Conservation (phyloP, 306 rosid species). For the Cyamopsis tetragonoloba region DNA sequence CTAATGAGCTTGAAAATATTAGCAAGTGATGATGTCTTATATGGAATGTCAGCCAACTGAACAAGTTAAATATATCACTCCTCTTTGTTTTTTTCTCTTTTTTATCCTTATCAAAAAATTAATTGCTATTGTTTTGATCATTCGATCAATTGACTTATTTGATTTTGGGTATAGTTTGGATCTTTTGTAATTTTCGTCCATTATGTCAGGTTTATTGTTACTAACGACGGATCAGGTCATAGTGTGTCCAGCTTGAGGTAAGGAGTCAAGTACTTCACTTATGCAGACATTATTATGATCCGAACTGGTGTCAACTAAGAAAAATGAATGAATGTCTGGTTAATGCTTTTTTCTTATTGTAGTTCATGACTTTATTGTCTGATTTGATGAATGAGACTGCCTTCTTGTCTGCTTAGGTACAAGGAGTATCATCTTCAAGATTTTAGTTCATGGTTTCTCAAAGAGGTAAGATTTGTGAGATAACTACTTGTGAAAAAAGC, state of each 20-base stretch:
- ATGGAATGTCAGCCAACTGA: background rate
- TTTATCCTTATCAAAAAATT: background rate
- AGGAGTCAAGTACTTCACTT: slow-evolving; percentile 19
- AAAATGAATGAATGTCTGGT: background rate
- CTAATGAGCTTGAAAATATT: background rate
- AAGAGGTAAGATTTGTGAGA: slow-evolving; percentile 49
- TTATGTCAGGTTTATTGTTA: slow-evolving; percentile 75
- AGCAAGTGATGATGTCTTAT: background rate
- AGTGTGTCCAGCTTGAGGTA: slow-evolving; percentile 73
- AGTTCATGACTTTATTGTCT: slow-evolving; percentile 7
- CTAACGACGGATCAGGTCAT: slow-evolving; percentile 90
- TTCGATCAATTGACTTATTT: background rate
- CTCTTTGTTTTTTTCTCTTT: background rate
- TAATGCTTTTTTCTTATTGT: background rate
- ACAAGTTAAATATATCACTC: background rate
- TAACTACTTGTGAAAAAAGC: background rate
- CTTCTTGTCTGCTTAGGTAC: slow-evolving; percentile 55
- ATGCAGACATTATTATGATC: background rate
- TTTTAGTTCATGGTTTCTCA: slow-evolving; percentile 89
- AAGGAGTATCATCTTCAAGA: slow-evolving; percentile 94
- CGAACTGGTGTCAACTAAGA: background rate
- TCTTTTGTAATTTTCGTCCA: slow-evolving; percentile 4
- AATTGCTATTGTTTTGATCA: background rate
- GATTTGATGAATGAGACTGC: slow-evolving; percentile 7
- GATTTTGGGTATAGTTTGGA: background rate